Percentiles rank a stretch among this genome's conserved stretches.
Conservation (phyloP, 208 protist species). For the Histomonas meleagridis region DNA sequence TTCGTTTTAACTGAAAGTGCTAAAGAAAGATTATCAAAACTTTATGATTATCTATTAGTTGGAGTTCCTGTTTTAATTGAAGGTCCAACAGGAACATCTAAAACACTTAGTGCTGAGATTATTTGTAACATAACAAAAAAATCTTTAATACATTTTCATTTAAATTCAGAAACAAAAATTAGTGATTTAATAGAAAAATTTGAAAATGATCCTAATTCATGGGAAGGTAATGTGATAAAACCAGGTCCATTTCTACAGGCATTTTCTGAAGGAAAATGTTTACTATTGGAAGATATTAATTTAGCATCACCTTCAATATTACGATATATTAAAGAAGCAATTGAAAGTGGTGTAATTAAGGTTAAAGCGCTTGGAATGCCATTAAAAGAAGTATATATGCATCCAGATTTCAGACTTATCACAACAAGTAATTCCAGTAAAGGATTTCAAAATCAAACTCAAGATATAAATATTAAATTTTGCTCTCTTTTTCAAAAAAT, state of each 20-base stretch:
- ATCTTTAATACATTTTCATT: neutral
- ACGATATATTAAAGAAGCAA: slow-evolving; percentile 4
- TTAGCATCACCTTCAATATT: neutral
- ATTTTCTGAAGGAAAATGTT: neutral
- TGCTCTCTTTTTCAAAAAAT: neutral
- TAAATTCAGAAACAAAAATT: neutral
- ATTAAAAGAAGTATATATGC: neutral
- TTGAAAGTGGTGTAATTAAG: neutral
- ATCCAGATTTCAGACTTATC: neutral
- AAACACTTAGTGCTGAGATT: neutral
- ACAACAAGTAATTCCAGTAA: neutral
- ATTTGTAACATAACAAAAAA: neutral
- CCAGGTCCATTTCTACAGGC: neutral
- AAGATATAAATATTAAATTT: neutral
- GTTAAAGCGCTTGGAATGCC: neutral
- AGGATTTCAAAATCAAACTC: neutral
- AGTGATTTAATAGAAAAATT: neutral
- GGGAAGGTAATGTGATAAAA: neutral
- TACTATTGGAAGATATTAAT: slow-evolving; percentile 29
- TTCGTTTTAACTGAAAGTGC: neutral
- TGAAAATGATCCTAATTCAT: neutral
- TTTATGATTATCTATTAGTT: neutral
- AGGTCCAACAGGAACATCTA: neutral
- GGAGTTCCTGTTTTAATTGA: neutral
- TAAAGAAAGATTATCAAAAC: neutral